A percentile compares a stretch with the other conserved stretches of the same genome.
These are phyloP conservation scores for Gentiana dahurica DNA, from an alignment of 257 asterid species.

Conservation along the genomic window DNA sequence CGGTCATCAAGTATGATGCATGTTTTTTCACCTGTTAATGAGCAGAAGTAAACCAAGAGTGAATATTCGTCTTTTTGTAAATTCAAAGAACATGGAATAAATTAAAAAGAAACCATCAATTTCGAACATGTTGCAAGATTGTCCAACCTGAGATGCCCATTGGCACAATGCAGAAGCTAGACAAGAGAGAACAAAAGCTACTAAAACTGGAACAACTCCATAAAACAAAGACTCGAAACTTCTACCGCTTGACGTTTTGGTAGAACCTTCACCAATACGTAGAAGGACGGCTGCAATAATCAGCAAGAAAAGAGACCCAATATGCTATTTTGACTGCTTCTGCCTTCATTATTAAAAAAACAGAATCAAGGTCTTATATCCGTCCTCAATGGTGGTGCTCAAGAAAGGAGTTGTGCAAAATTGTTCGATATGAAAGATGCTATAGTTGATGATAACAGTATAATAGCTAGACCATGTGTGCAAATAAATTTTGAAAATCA, in stretches of 20 bases:
- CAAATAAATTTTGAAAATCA: too few relatives aligned
- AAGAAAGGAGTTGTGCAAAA: not conserved
- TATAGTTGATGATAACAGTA: too few relatives aligned
- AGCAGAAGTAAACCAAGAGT: not conserved
- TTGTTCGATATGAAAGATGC: not conserved
- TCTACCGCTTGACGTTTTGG: slow-evolving; percentile 45
- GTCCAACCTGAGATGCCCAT: slow-evolving; percentile 93
- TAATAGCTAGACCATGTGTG: too few relatives aligned
- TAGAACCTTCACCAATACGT: slow-evolving; percentile 91
- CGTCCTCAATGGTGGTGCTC: not conserved
- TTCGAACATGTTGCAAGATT: not conserved
- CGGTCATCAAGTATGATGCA: slow-evolving; percentile 86
- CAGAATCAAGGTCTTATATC: not conserved
- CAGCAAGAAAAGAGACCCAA: slow-evolving; percentile 87
- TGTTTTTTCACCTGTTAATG: slow-evolving; percentile 71
- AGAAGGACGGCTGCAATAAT: slow-evolving; percentile 81
- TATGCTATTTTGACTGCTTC: slow-evolving; percentile 79
- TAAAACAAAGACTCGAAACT: slow-evolving; percentile 65
- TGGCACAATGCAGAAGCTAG: slow-evolving; percentile 96
- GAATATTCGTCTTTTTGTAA: not conserved
- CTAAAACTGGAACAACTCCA: slow-evolving; percentile 80
- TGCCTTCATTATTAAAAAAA: slow-evolving; percentile 39
- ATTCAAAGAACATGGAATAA: slow-evolving; percentile 5
- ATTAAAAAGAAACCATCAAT: slow-evolving; percentile 4
- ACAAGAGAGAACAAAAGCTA: slow-evolving; percentile 94